phyloP scores from a whole-genome alignment of 2,329 filamentous ascomycete species.

The Pestalotiopsis sp. region DNA sequence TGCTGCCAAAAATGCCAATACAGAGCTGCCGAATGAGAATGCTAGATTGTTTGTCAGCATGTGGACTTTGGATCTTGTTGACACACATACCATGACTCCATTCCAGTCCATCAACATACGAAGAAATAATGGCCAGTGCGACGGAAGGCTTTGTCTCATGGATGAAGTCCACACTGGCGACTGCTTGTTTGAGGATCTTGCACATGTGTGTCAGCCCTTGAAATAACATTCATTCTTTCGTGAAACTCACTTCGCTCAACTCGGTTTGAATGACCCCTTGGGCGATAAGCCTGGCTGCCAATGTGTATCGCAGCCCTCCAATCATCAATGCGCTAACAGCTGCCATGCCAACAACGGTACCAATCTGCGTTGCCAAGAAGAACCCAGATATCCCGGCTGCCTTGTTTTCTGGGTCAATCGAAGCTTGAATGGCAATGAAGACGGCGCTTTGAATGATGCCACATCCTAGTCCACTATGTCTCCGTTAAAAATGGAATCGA shows the following conservation, averaged over 20 bases:
- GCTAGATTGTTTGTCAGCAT: not conserved
- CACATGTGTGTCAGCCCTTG: not conserved
- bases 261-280: not conserved
- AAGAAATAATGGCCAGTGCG: not conserved
- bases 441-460: constrained; percentile 47
- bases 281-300: constrained; percentile 23
- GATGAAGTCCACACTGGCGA: constrained; percentile 42
- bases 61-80: not conserved
- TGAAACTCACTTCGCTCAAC: not conserved
- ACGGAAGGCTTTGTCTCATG: constrained; percentile 18
- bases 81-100: not conserved
- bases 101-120: not conserved
- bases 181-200: constrained; percentile 41
- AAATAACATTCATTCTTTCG: not conserved
- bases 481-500: not conserved
- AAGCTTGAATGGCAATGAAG: constrained; percentile 52
- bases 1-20: not conserved
- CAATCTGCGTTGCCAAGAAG: constrained; percentile 45
- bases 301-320: constrained; percentile 28
- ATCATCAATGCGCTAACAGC: constrained; percentile 27
- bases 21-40: not conserved
- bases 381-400: constrained; percentile 52
- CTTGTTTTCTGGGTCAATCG: constrained; percentile 45
- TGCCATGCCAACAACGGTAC: constrained; percentile 31
- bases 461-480: constrained; percentile 48